Percentiles rank a stretch among this genome's conserved stretches.
phyloP scores from a whole-genome alignment of 345 rosid genomes.

The Geranium brycei region DNA sequence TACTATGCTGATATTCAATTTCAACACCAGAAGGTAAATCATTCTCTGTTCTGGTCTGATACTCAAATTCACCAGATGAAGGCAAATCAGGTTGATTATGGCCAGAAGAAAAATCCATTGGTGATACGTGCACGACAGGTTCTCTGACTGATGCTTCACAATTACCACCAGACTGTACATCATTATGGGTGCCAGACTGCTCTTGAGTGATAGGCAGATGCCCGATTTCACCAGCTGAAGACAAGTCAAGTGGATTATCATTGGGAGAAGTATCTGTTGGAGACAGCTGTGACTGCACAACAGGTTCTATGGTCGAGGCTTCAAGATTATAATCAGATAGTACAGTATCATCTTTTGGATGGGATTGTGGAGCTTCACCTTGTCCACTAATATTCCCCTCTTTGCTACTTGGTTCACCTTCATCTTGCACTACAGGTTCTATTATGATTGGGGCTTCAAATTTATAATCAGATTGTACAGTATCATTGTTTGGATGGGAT shows the following conservation, averaged over 20 bases:
- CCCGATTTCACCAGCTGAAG: constrained; percentile 14
- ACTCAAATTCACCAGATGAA: no score
- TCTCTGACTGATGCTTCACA: not conserved
- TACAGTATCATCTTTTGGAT: constrained; percentile 2
- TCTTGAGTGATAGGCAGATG: constrained; percentile 9
- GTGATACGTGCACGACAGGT: not conserved
- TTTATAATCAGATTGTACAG: constrained; percentile 4
- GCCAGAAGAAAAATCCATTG: not conserved
- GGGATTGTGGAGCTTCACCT: constrained; percentile 8
- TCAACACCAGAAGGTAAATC: no score
- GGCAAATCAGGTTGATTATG: no score
- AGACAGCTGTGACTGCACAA: constrained; percentile 11
- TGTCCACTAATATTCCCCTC: constrained; percentile 13
- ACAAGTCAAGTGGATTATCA: constrained; percentile 6
- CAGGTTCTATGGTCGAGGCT: constrained; percentile 4
- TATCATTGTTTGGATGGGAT: not conserved
- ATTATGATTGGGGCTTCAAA: not conserved
- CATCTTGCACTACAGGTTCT: constrained; percentile 13
- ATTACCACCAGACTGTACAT: not conserved
- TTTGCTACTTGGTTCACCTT: constrained; percentile 15
- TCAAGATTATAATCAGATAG: constrained; percentile 3
- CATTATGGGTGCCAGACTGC: not conserved
- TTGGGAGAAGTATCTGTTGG: constrained; percentile 4
- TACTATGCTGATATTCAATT: not conserved
- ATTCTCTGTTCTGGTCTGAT: constrained; percentile 3